phyloP scores from a whole-genome alignment of 1,284 basidiomycete species.

The Phellopilus nigrolimitatus region DNA sequence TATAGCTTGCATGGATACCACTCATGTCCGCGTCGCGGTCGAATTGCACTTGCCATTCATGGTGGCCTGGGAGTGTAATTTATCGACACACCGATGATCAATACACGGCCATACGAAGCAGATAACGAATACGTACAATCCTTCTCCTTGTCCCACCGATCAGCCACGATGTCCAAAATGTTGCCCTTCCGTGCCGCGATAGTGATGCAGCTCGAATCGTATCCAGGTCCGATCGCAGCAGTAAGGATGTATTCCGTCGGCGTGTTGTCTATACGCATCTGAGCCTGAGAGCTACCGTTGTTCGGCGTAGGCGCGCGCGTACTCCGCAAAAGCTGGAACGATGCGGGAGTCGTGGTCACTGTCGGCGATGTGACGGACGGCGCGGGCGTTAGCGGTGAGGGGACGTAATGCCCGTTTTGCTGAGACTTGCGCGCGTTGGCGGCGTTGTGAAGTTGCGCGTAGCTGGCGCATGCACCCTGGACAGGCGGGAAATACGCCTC shows the following conservation, averaged over 20 bases:
- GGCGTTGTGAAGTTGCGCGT: not conserved
- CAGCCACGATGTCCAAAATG: slow-evolving; percentile 26
- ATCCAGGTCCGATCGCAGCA: slow-evolving; percentile 26
- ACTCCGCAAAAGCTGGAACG: slow-evolving; percentile 15
- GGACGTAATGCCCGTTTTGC: not conserved
- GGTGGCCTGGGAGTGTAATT: slow-evolving; percentile 23
- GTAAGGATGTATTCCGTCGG: slow-evolving; percentile 24
- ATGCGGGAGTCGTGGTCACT: not conserved
- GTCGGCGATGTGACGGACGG: slow-evolving; percentile 1
- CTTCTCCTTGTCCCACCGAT: slow-evolving; percentile 28
- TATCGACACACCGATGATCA: not conserved
- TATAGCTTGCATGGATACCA: slow-evolving; percentile 25
- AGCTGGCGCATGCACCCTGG: not conserved
- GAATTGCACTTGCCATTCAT: slow-evolving; percentile 28
- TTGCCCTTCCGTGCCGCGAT: slow-evolving; percentile 27
- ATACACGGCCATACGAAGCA: not conserved
- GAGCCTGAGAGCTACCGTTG: slow-evolving; percentile 20
- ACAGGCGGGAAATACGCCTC: slow-evolving; percentile 18
- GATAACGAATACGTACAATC: slow-evolving; percentile 24
- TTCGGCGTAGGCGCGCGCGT: slow-evolving; percentile 10
- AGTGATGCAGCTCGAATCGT: slow-evolving; percentile 27
- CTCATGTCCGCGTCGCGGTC: slow-evolving; percentile 29
- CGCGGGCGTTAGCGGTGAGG: slow-evolving; percentile 1
- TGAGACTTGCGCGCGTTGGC: not conserved
- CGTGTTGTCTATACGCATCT: slow-evolving; percentile 25